Conservation (phyloP, 108 stramenopile species). For the Nannochloropsis gaditana region DNA sequence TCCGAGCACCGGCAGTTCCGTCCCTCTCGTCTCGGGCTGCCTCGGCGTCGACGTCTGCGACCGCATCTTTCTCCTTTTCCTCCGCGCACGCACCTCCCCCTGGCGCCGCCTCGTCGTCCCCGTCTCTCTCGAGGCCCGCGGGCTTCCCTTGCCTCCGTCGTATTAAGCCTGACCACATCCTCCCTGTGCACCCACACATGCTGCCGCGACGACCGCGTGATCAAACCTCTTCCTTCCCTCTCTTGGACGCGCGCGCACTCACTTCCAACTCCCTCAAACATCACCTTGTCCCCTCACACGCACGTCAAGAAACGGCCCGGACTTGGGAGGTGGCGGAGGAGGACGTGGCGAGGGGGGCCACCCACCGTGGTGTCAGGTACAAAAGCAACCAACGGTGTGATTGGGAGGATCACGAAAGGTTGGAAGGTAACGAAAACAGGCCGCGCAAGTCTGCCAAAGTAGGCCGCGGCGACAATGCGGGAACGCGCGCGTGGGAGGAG, state of each 20-base stretch:
- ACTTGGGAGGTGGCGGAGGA: no score
- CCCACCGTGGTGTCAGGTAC: background rate
- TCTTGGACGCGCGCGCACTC: no score
- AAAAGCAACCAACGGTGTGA: background rate
- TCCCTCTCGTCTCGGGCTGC: no score
- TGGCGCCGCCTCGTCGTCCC: background rate
- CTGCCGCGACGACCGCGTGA: background rate
- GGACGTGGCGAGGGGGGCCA: no score
- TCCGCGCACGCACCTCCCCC: background rate
- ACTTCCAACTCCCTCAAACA: no score
- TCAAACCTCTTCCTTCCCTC: background rate
- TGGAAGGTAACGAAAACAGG: background rate
- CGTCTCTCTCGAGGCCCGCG: background rate
- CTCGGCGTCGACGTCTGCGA: background rate
- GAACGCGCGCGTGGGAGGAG: no score
- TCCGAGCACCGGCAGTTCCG: no score
- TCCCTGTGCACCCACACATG: background rate
- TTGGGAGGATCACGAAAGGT: background rate
- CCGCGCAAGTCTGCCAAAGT: no score
- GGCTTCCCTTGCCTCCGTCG: background rate
- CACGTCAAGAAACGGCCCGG: no score
- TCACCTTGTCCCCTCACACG: no score
- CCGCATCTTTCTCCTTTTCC: background rate
- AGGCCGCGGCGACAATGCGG: no score
- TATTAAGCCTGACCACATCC: background rate